Base-by-base conservation (phyloP, 306 rosid genomes). In the Trifolium subterraneum region DNA sequence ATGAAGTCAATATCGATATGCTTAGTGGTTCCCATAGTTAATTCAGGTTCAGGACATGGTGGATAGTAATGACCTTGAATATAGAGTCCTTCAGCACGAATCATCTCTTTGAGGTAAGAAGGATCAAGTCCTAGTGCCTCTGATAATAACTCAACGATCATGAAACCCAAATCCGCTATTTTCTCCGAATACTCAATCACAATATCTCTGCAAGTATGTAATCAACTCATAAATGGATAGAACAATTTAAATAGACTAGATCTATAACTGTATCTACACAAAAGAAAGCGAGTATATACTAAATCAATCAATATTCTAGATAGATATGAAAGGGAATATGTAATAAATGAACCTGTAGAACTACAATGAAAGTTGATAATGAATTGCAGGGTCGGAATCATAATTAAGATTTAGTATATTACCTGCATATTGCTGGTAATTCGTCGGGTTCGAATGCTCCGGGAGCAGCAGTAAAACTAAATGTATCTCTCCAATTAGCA, bases 111-210 rank as follows among this genome's bases (percentile, higher is more conserved):
- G 3, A 75, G 68, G 35, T 62, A 48, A 4, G 74, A 38, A 50
- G 80, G 73, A 25, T 52, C 7, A 8, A 75, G 72, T 6, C 76
- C 76, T 20, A 83, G 80, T 10, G 83, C 85, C 65, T 85, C 76
- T 13, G 92, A 88, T 36, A 88, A 25, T 56, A 85, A 64, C 75
- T 83, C 89, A 18, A 81, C 79, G 4, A 85, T 39, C 5, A 64
- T 19, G 23, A 10, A 13, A 10, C 88, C 88, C 31, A 85, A 11
- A 10, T 4, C 55, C 77, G 12, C 79, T 9, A 81, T 73, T 68
- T 61, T 48, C 50, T 77, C 29, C 3, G 85, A 83, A 54, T 81
- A 85, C 72, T 78, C 82, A 48, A 72, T 7, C 22, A 45, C 10
- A 48, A 81, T 70, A 19, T 85, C 81, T 44, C 89, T 86, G 42